Conservation (phyloP, 805 yeast genomes). For the Isabelozyma rhagii region DNA sequence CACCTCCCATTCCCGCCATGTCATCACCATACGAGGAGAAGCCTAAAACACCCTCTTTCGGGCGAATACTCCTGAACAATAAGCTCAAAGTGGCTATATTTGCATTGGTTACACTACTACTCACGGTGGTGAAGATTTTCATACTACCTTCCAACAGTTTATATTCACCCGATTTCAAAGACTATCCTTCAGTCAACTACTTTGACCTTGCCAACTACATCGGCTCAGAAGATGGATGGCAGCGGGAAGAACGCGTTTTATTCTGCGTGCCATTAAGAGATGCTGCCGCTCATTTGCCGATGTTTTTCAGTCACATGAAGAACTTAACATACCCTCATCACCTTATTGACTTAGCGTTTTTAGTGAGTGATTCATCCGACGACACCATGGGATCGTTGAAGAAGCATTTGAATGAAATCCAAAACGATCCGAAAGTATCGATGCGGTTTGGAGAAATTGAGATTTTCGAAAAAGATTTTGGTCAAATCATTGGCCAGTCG, state of each 20-base stretch:
- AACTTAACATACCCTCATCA: constrained; percentile 85
- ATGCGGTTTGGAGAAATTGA: constrained; percentile 80
- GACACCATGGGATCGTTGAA: constrained; percentile 73
- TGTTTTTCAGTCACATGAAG: constrained; percentile 80
- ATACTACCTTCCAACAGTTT: constrained; percentile 1
- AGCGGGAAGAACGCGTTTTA: constrained; percentile 69
- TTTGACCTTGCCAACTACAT: constrained; percentile 68
- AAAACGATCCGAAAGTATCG: constrained; percentile 57
- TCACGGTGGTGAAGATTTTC: not conserved
- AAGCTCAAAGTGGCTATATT: not conserved
- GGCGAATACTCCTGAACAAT: not conserved
- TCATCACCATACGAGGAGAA: not conserved
- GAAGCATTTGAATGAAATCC: constrained; percentile 57
- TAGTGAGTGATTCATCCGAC: constrained; percentile 89
- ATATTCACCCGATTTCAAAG: constrained; percentile 32
- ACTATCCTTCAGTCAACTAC: constrained; percentile 48
- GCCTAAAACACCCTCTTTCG: not conserved
- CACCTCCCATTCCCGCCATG: not conserved
- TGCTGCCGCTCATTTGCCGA: constrained; percentile 84
- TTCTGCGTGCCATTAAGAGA: constrained; percentile 90
- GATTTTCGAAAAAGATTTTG: constrained; percentile 88
- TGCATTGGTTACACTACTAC: not conserved
- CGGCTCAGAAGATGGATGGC: constrained; percentile 77
- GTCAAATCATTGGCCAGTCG: constrained; percentile 89
- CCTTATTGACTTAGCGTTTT: constrained; percentile 75